phyloP scores from a whole-genome alignment of 495 filamentous ascomycete genomes.

The Aspergillus sparsus region DNA sequence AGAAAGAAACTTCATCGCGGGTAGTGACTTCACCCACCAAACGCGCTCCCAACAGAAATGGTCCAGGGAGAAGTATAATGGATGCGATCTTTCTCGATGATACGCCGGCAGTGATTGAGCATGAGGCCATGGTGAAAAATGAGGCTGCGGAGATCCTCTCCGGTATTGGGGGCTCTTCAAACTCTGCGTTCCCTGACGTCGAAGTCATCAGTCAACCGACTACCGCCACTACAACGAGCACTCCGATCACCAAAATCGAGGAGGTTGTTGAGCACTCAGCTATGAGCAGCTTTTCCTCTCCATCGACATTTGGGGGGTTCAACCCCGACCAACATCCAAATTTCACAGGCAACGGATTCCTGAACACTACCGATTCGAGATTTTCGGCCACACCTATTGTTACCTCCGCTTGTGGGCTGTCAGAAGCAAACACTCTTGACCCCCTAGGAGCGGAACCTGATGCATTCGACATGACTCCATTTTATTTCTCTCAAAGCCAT shows the following conservation, averaged over 20 bases:
- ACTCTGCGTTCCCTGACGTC: background rate
- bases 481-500: conserved; percentile 7
- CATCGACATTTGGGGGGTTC: background rate
- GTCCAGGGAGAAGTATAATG: conserved; percentile 8
- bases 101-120: background rate
- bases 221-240: background rate
- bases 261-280: background rate
- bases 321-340: background rate
- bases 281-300: conserved; percentile 4
- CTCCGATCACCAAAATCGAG: conserved; percentile 3
- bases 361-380: background rate
- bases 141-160: conserved; percentile 9
- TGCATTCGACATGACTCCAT: conserved; percentile 6
- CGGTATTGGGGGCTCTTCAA: background rate
- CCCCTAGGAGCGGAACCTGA: background rate
- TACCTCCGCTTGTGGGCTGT: background rate
- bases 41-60: background rate
- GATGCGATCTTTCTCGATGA: conserved; percentile 27
- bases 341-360: background rate
- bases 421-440: background rate
- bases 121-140: conserved; percentile 9
- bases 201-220: background rate
- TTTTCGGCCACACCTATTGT: background rate
- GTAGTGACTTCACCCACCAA: conserved; percentile 9
- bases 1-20: background rate